Conservation (phyloP, 305 asterid species). For the Solanum hybrid region DNA sequence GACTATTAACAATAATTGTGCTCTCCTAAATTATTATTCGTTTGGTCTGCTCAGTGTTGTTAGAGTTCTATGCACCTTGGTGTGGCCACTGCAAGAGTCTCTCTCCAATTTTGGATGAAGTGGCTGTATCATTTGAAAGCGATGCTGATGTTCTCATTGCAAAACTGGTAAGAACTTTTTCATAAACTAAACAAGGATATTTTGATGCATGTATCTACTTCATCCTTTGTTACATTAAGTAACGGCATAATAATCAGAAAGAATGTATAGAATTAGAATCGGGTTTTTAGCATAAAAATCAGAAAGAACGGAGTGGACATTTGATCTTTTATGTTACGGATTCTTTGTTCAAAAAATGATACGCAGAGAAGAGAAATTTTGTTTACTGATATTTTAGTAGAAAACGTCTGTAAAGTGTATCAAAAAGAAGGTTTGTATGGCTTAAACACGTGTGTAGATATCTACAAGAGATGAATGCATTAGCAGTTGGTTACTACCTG, state of each 20-base stretch:
- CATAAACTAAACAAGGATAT: neutral
- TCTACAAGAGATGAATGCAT: neutral
- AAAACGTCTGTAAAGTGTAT: neutral
- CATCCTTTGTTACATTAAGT: neutral
- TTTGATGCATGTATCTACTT: neutral
- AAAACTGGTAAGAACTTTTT: slow-evolving; percentile 26
- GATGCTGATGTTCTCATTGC: slow-evolving; percentile 53
- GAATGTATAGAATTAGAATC: neutral
- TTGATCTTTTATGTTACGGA: neutral
- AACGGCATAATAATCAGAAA: neutral
- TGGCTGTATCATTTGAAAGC: slow-evolving; percentile 45
- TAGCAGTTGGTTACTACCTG: neutral
- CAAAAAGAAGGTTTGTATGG: neutral
- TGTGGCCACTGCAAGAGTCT: slow-evolving; percentile 77
- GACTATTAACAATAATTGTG: neutral
- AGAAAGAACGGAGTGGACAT: neutral
- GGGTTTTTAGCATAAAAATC: neutral
- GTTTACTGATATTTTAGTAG: neutral
- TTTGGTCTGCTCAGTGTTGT: slow-evolving; percentile 29
- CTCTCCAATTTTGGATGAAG: slow-evolving; percentile 79
- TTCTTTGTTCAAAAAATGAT: neutral
- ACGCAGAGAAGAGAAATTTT: neutral
- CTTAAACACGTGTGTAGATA: neutral
- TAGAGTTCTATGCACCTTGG: slow-evolving; percentile 81
- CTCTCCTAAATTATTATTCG: neutral